Conservation (phyloP, 495 filamentous ascomycete genomes). For the Mycothermus thermophilus region DNA sequence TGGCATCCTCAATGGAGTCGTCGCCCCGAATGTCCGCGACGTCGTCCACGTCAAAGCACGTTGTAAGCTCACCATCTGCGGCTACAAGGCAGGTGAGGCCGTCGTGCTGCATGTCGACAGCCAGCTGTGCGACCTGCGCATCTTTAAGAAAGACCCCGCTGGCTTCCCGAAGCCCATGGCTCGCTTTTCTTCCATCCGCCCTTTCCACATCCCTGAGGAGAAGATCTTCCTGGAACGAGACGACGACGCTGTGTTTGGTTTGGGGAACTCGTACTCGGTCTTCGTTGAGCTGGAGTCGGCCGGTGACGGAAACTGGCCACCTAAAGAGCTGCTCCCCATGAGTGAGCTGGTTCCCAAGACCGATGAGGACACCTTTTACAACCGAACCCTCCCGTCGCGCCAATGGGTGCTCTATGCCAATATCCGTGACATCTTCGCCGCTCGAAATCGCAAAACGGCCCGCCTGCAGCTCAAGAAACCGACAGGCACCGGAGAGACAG, state of each 20-base stretch:
- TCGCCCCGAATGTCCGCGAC: conserved; percentile 24
- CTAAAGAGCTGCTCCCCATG: conserved; percentile 24
- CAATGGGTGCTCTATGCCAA: conserved; percentile 29
- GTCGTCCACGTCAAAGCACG: conserved; percentile 25
- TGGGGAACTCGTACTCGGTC: conserved; percentile 33
- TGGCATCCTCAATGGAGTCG: conserved; percentile 26
- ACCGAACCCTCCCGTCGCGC: conserved; percentile 12
- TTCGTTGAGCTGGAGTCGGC: conserved; percentile 34
- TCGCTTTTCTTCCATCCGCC: conserved; percentile 28
- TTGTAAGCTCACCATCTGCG: conserved; percentile 30
- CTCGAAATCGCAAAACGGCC: conserved; percentile 22
- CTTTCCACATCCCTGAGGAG: conserved; percentile 33
- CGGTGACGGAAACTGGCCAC: conserved; percentile 36
- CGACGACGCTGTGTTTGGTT: conserved; percentile 24
- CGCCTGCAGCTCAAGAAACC: conserved; percentile 26
- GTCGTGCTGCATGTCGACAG: conserved; percentile 32
- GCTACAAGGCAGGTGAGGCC: conserved; percentile 12
- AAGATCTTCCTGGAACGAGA: conserved; percentile 33
- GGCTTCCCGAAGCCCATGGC: conserved; percentile 27
- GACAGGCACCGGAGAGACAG: conserved; percentile 15
- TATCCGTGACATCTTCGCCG: conserved; percentile 27
- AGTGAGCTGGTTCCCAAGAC: conserved; percentile 23
- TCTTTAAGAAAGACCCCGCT: conserved; percentile 32
- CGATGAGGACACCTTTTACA: conserved; percentile 13
- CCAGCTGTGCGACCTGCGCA: conserved; percentile 31